These are phyloP conservation scores for Pulicaria dysenterica DNA, from an alignment of 129 eudicot species.

Conservation along the genomic window DNA sequence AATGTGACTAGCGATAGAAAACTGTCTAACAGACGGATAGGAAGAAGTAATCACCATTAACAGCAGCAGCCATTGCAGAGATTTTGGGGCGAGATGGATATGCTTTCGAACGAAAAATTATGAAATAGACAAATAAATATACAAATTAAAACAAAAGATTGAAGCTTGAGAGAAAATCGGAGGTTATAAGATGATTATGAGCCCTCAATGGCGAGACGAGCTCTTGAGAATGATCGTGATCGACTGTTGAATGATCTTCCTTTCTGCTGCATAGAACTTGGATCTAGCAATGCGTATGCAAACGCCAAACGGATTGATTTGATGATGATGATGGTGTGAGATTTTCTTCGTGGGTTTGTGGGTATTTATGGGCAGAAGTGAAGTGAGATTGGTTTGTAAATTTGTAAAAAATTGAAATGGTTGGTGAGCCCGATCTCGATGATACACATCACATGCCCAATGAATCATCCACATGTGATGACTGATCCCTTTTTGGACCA, in stretches of 20 bases:
- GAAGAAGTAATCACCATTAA: conserved; percentile 38
- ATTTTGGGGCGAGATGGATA: not conserved
- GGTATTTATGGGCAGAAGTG: conserved; percentile 36
- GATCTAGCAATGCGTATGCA: conserved; percentile 26
- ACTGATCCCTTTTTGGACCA: conserved; percentile 14
- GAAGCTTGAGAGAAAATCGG: conserved; percentile 16
- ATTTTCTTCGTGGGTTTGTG: conserved; percentile 21
- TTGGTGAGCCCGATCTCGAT: conserved; percentile 25
- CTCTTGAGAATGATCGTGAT: conserved; percentile 79
- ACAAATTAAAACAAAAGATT: not conserved
- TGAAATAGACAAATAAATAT: not conserved
- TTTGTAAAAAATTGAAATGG: not conserved
- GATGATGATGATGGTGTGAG: conserved; percentile 26
- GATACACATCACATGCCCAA: conserved; percentile 19
- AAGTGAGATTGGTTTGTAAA: not conserved
- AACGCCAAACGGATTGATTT: no score
- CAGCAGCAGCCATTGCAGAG: conserved; percentile 48
- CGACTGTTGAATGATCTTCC: conserved; percentile 62
- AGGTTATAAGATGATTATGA: conserved; percentile 37
- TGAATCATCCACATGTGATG: conserved; percentile 20
- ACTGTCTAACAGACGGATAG: not conserved
- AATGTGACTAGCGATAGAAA: not conserved
- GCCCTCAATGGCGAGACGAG: conserved; percentile 91
- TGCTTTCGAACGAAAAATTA: not conserved
- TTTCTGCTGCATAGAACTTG: conserved; percentile 68